phyloP scores from a whole-genome alignment of 2,329 filamentous ascomycete species.

The Hypomyces perniciosus region DNA sequence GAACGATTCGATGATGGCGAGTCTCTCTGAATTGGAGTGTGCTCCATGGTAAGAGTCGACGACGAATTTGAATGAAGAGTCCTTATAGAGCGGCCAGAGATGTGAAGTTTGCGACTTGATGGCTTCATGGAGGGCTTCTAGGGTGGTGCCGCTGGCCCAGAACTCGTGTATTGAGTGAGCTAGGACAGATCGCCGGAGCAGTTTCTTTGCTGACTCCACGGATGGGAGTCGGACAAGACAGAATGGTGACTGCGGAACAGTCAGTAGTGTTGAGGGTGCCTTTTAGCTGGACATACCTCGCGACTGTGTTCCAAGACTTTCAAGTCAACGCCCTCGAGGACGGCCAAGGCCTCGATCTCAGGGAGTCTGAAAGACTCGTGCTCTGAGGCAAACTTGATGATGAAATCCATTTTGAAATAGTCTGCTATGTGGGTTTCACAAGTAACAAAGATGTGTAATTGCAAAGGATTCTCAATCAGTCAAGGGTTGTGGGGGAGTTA shows the following conservation, averaged over 20 bases:
- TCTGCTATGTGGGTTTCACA: not conserved
- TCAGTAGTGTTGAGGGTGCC: not conserved
- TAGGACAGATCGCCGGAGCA: conserved; percentile 74
- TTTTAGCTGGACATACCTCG: conserved; percentile 50
- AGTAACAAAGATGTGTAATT: not conserved
- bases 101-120: conserved; percentile 53
- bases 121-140: conserved; percentile 62
- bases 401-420: conserved; percentile 56
- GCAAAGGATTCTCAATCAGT: not conserved
- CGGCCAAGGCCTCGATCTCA: conserved; percentile 76
- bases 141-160: conserved; percentile 68
- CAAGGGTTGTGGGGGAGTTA: too few relatives aligned
- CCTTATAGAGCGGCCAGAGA: conserved; percentile 61
- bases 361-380: conserved; percentile 87
- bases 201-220: conserved; percentile 53
- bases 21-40: conserved; percentile 55
- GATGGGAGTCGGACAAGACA: conserved; percentile 69
- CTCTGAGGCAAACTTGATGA: conserved; percentile 82
- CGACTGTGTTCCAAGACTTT: conserved; percentile 69
- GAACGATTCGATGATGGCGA: conserved; percentile 77
- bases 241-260: conserved; percentile 65
- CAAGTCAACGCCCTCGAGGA: conserved; percentile 59
- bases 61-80: conserved; percentile 72
- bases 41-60: conserved; percentile 78
- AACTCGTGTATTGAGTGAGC: conserved; percentile 80